Evolutionary conservation across 768 basidiomycete genomes (phyloP), one percentile per base, ranked within the genome.

Genomic region (Termitomyces bulborhizus): DNA sequence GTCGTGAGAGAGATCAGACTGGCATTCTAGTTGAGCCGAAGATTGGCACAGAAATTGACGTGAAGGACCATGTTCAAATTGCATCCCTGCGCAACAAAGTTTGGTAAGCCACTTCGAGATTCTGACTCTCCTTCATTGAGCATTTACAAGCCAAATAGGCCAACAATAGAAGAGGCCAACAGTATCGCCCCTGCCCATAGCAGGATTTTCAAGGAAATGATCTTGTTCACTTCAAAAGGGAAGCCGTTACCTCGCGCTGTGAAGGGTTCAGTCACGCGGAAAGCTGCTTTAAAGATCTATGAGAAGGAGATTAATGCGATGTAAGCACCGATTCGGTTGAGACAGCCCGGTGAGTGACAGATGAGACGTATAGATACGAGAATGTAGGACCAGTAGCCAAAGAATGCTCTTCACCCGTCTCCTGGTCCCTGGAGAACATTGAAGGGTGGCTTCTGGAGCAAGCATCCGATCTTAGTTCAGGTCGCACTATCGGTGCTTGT

Each of bases 191-290:
- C 78, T 0, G 53, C 66, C 0, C 76, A 71, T 40, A 75, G 74
- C 51, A 67, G 72, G 16, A 70, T 79, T 7, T 77, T 76, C 63
- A 77, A 76, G 55, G 76, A 82, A 57, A 48, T 48, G 47, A 9
- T 32, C 31, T 32, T 32, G 31, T 32, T 32, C 31, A 9, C 31
- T 9, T 32, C 31, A 32, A 29, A 29, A 29, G 48, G 26, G 6
- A 56, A 56, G 21, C 55, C 55, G 32, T 39, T 56, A 21, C 55
- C 55, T 21, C 57, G 32, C n/a, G 34, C 41, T 11, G 44, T 37
- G n/a, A 56, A 56, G 21, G 55, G 50, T 36, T 40, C 55, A 4
- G 24, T 56, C 12, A 7, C 31, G 18, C 55, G 55, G 15, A 56
- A 56, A 27, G 34, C 44, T 4, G 44, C 44, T 4, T 4, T 51